phyloP scores from a whole-genome alignment of 106 monocot species.

The Dendrobium nobile region DNA sequence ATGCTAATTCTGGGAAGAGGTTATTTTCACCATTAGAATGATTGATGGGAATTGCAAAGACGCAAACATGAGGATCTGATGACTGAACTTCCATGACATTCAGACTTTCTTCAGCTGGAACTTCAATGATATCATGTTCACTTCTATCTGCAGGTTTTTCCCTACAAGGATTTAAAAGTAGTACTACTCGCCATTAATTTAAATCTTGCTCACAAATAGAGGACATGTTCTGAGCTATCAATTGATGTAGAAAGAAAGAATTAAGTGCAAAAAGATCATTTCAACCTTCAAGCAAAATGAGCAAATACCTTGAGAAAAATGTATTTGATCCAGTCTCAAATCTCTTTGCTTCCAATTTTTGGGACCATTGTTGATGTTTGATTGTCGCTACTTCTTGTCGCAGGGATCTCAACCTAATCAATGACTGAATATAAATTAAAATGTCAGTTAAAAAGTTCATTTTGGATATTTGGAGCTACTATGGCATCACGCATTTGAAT shows the following conservation, averaged over 20 bases:
- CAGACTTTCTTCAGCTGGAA: neutral
- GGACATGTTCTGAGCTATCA: too few species aligned
- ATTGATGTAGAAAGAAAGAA: neutral
- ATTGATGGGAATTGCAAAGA: neutral
- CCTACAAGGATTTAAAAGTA: slow-evolving; percentile 8
- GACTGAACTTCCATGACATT: neutral
- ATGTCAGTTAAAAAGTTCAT: neutral
- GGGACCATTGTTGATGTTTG: neutral
- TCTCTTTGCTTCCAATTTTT: neutral
- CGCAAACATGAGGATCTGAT: neutral
- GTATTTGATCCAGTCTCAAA: neutral
- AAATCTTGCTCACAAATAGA: too few species aligned
- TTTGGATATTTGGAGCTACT: neutral
- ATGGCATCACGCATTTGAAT: neutral
- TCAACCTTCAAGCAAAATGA: neutral
- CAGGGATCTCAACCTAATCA: slow-evolving; percentile 27
- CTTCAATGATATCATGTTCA: neutral
- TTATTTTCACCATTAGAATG: neutral
- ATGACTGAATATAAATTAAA: slow-evolving; percentile 23
- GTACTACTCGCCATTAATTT: too few species aligned
- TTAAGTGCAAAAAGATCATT: neutral
- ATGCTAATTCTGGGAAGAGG: slow-evolving; percentile 2
- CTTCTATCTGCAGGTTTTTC: slow-evolving; percentile 10
- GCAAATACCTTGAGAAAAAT: neutral
- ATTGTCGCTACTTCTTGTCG: slow-evolving; percentile 10